phyloP scores from a whole-genome alignment of 2,329 filamentous ascomycete genomes.

The Grosmannia clavigera region DNA sequence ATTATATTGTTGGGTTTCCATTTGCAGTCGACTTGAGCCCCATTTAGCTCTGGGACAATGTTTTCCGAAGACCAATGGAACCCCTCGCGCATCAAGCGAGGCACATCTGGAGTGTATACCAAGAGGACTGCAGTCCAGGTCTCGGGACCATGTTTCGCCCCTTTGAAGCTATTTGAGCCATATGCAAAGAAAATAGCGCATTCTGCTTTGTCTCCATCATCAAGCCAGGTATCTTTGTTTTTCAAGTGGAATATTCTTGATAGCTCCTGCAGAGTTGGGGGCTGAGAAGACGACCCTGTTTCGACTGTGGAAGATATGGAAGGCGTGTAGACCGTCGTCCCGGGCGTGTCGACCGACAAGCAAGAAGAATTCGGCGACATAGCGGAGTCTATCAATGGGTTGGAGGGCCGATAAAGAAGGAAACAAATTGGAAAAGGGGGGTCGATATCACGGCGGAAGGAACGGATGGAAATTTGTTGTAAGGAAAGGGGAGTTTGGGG shows the following conservation, averaged over 20 bases:
- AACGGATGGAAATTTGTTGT: too few relatives aligned
- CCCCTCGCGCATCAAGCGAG: conserved; percentile 1
- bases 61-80: not conserved
- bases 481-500: too few relatives aligned
- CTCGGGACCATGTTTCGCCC: not conserved
- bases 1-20: not conserved
- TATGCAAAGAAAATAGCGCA: not conserved
- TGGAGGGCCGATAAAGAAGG: too few relatives aligned
- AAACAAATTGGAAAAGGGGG: too few relatives aligned
- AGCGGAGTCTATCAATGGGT: too few relatives aligned
- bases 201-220: not conserved
- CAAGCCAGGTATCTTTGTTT: not conserved
- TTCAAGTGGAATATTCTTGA: not conserved
- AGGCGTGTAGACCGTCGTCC: too few relatives aligned
- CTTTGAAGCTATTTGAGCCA: not conserved
- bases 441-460: too few relatives aligned
- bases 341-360: too few relatives aligned
- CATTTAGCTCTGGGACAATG: not conserved
- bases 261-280: not conserved
- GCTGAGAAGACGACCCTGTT: too few relatives aligned
- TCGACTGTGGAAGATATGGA: not conserved
- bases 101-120: not conserved
- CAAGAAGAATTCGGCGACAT: too few relatives aligned
- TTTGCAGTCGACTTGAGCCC: not conserved
- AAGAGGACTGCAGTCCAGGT: not conserved